Base-by-base conservation (phyloP, 164 flowering plant genomes). In the Vitis cinerea region DNA sequence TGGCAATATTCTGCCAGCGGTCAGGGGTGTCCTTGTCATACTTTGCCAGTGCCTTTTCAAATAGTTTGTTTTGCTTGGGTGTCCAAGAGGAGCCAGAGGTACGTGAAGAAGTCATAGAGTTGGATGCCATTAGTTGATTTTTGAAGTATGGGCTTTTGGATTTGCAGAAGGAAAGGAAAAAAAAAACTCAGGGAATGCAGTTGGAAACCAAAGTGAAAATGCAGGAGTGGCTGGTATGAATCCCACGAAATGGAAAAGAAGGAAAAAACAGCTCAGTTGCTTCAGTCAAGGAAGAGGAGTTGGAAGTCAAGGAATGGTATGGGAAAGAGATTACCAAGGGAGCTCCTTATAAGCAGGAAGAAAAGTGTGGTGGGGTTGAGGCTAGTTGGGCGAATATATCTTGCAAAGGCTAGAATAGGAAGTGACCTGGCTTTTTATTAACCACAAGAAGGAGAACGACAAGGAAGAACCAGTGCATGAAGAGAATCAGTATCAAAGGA, bases 1-100 rank as follows among this genome's bases (percentile, higher is more conserved):
- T 76, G 66, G 84, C 83, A 47, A 83, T 65, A 51, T 81, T 81
- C 23, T 75, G 75, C 87, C 87, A 83, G 48, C 87, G 84, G 63
- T 83, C 87, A n/a, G 87, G 83, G 10, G 87, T 83, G 74, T 81
- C 83, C 74, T 68, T 70, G 48, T 81, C 84, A 37, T 79, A 80
- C 47, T 63, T 50, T n/a, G 79, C 87, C n/a, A 82, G 75, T 3
- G 83, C 82, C 44, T 58, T 76, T 61, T 82, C 87, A 53, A 84
- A 84, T 16, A 29, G 76, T 60, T 80, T 82, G 79, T 82, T 79
- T 57, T 84, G 77, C 72, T 75, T 65, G 0, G 72, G 62, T 2
- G 87, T 82, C 85, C 87, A 84, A 2, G 81, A 68, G 9, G 84
- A 71, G 68, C 69, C 67, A 12, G 77, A 66, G 69, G 67, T 65